Percentiles rank a stretch among this genome's conserved stretches.
These are phyloP conservation scores for Phialophora verrucosa DNA, from an alignment of 2,329 filamentous ascomycete species.

Conservation along the genomic window DNA sequence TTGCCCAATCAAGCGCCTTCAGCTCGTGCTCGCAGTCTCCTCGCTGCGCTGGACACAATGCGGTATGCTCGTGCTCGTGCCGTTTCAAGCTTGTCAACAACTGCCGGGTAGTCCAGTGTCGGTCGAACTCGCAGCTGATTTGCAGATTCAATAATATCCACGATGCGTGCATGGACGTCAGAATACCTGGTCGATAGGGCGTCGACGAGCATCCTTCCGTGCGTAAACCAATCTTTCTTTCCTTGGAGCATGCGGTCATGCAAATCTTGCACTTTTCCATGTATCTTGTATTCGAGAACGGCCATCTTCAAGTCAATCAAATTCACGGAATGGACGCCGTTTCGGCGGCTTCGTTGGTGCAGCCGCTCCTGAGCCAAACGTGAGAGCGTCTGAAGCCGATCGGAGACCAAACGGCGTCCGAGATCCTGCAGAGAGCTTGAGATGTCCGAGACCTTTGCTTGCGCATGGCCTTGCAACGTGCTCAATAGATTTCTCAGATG, in stretches of 20 bases:
- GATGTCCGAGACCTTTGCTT: background rate
- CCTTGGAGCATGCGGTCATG: conserved; percentile 6
- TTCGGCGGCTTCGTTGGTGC: background rate
- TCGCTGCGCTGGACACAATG: conserved; percentile 26
- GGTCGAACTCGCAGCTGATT: background rate
- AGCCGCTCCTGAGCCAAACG: background rate
- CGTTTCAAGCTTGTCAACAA: conserved; percentile 24
- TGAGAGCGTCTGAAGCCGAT: background rate
- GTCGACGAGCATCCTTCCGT: conserved; percentile 5
- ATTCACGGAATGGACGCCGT: background rate
- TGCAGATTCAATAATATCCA: conserved; percentile 1
- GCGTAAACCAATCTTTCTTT: background rate
- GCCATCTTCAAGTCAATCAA: background rate
- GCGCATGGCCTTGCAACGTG: conserved; percentile 45
- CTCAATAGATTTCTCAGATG: conserved; percentile 52
- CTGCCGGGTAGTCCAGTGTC: background rate
- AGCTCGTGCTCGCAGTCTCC: conserved; percentile 10
- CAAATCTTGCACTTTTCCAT: background rate
- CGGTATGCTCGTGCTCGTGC: conserved; percentile 31
- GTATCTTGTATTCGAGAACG: background rate
- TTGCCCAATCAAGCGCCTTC: background rate
- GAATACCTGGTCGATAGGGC: conserved; percentile 9
- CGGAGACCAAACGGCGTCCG: background rate
- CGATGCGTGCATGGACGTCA: conserved; percentile 5
- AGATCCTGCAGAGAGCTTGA: background rate